phyloP scores from a whole-genome alignment of 1,284 basidiomycete species.

The Pseudozyma sp. region DNA sequence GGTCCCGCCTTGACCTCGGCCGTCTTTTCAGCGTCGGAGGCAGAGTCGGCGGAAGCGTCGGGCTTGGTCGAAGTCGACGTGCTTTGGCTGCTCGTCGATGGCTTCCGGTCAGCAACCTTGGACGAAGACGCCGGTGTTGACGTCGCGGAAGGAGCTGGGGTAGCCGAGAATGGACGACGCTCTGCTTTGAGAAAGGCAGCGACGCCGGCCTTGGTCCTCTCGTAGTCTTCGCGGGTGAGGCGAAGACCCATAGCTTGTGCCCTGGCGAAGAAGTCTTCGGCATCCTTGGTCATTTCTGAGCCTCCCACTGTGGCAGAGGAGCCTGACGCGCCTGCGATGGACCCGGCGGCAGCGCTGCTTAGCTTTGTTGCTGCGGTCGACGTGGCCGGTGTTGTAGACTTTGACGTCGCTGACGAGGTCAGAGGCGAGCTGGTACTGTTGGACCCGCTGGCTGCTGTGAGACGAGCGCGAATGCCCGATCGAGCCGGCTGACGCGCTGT shows the following conservation, averaged over 20 bases:
- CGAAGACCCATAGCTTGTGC: slow-evolving; percentile 65
- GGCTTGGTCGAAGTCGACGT: slow-evolving; percentile 4
- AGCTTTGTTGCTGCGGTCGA: slow-evolving; percentile 8
- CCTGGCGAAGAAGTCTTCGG: slow-evolving; percentile 64
- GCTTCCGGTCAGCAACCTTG: slow-evolving; percentile 10
- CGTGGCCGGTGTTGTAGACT: neutral
- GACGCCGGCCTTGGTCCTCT: slow-evolving; percentile 63
- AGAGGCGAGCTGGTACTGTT: slow-evolving; percentile 11
- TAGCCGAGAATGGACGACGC: slow-evolving; percentile 35
- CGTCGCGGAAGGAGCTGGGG: slow-evolving; percentile 1
- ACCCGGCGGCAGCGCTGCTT: neutral
- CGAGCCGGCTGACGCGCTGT: slow-evolving; percentile 7
- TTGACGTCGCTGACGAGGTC: slow-evolving; percentile 6
- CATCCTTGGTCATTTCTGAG: slow-evolving; percentile 36
- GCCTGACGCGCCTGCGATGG: neutral
- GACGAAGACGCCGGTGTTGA: slow-evolving; percentile 13
- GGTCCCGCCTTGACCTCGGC: slow-evolving; percentile 15
- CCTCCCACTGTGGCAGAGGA: slow-evolving; percentile 7
- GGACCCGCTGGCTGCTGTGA: slow-evolving; percentile 3
- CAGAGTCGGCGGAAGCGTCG: neutral
- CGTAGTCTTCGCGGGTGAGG: slow-evolving; percentile 64
- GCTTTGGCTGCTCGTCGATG: slow-evolving; percentile 6
- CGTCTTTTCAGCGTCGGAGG: slow-evolving; percentile 5
- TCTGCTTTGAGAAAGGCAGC: slow-evolving; percentile 66
- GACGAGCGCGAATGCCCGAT: slow-evolving; percentile 17